Base-by-base conservation (phyloP, 176 grass and related monocot genomes). In the Saccharum officinarum region DNA sequence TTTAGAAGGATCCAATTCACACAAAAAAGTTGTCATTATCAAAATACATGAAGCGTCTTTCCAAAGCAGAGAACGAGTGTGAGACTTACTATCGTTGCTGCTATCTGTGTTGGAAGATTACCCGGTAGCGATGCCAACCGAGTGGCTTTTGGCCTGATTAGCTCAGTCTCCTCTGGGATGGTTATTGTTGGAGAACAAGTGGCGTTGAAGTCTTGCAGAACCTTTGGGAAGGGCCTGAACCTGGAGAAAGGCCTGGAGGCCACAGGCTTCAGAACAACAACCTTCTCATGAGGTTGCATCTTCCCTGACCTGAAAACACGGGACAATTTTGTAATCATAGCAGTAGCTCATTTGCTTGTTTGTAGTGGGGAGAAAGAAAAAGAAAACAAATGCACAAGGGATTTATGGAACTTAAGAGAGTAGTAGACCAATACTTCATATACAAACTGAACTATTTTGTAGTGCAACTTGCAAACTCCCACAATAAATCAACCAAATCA, bases 261-360 rank as follows among this genome's bases (percentile, higher is more conserved):
- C 80, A 94, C 80, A 86, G 92, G 89, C 69, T 91, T 94, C 80
- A 80, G 55, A 72, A 60, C 57, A 60, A 25, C 47, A 80, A 83
- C 71, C 80, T 94, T 91, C 80, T 86, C 70, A 8, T 55, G 73
- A 52, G 41, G 78, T 69, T 91, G 76, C 88, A 94, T 88, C 50
- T 86, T 60, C 70, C 70, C 70, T 73, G 40, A 60, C 55, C 55
- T 60, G 61, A 74, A 78, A 60, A 38, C 26, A 57, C 5, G 55
- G 22, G 22, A 3, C 55, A 60, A 60, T 23, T 60, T 10, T 60
- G 55, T 23, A 23, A 26, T 12, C n/a, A 62, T 13, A 25, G 59
- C n/a, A 61, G n/a, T 26, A 12, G n/a, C 59, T 62, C 59, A 62
- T 62, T 62, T 62, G 57, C n/a, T 62, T 62, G n/a, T 25, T 25